Base-by-base conservation (phyloP, 768 basidiomycete species). In the Mycena polygramma region DNA sequence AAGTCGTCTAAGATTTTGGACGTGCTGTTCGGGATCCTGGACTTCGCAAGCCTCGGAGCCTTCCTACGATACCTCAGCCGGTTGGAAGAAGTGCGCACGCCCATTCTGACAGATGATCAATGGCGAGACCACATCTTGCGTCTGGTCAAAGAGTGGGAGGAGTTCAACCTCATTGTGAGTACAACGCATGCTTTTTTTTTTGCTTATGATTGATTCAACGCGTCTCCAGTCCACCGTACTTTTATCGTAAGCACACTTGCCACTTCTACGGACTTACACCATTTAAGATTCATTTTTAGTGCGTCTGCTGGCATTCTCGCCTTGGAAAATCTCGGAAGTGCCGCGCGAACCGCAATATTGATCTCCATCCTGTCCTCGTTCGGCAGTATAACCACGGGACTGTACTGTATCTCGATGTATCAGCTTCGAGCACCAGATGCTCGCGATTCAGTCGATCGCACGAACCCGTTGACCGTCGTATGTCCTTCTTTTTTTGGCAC, bases 241-340 rank as follows among this genome's bases (percentile, higher is more conserved):
- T 22, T 15, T 57, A 7, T 52, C 61, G 61, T 57, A 57, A 36
- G 36, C 10, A 35, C 39, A n/a, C 7, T 13, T 8, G 26, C 13
- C 22, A 20, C 20, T 24, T 24, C n/a, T n/a, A 26, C 39, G 39
- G 39, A 26, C 7, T 14, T 13, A 13, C 45, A 11, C n/a, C n/a
- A 13, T 36, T 7, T 1, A 19, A 53, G 14, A 63, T 45, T 53
- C n/a, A 4, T 37, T 48, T 45, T 17, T 22, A 65, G 63, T 1
- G 63, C 63, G 7, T 65, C 63, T 46, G 63, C 63, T n/a, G 63
- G 63, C 5, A 65, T 65, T 19, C 63, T 65, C 17, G 63, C 63
- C 45, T 57, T 65, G 43, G 43, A 55, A 35, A 57, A 49, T 49
- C 46, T 65, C 20, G 45, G 54, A 46, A 36, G 54, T 24, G 55